Conservation (phyloP, 495 filamentous ascomycete species). For the Astrothelium macrocarpum region DNA sequence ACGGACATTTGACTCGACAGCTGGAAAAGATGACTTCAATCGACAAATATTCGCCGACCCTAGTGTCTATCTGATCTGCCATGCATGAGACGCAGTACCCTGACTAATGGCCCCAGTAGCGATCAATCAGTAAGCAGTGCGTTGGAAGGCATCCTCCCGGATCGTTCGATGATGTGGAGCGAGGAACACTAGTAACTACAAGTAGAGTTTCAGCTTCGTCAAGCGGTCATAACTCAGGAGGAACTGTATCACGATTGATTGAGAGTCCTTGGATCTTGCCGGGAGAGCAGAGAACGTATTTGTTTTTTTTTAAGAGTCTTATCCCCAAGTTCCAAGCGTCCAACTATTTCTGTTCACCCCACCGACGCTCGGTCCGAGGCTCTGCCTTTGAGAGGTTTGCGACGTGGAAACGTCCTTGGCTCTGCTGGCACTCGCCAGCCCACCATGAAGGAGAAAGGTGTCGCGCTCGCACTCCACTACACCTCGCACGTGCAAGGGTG, state of each 20-base stretch:
- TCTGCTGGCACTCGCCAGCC: background rate
- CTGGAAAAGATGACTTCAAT: background rate
- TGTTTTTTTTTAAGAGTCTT: background rate
- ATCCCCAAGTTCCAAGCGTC: background rate
- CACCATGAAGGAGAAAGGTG: constrained; percentile 65
- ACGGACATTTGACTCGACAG: too few species aligned
- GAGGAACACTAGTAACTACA: background rate
- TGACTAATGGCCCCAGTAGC: background rate
- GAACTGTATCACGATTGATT: background rate
- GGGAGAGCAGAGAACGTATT: background rate
- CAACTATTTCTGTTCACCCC: background rate
- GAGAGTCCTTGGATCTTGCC: background rate
- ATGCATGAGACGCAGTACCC: background rate
- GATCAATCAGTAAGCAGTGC: background rate
- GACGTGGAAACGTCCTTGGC: background rate
- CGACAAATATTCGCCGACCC: background rate
- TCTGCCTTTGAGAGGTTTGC: background rate
- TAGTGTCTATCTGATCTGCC: background rate
- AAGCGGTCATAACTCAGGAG: background rate
- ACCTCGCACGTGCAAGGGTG: constrained; percentile 58
- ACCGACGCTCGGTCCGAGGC: background rate
- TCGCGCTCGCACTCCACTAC: constrained; percentile 81
- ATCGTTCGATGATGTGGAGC: background rate
- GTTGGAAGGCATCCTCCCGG: background rate
- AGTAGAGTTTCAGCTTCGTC: background rate